A percentile compares a stretch with the other conserved stretches of the same genome.
Conservation (phyloP, 352 stramenopile species). For the Pseudoperonospora humuli region DNA sequence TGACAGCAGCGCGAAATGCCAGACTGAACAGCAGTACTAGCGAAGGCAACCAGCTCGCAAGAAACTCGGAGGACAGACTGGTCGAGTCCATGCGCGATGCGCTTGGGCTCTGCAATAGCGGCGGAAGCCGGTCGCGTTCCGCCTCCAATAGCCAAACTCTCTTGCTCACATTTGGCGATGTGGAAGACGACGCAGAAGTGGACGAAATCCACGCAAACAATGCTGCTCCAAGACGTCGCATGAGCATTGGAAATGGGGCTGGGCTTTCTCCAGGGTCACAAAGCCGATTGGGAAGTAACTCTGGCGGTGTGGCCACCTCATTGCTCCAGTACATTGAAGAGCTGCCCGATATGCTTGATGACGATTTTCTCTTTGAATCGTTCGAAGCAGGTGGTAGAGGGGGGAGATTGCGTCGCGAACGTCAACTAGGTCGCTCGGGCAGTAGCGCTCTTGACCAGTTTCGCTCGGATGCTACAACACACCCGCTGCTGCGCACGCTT, state of each 20-base stretch:
- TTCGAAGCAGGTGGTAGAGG: constrained; percentile 32
- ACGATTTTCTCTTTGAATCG: constrained; percentile 51
- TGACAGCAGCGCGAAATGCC: constrained; percentile 17
- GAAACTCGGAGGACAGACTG: constrained; percentile 26
- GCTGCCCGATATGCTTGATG: constrained; percentile 39
- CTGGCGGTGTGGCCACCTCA: constrained; percentile 20
- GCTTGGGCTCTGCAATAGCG: constrained; percentile 19
- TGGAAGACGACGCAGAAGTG: constrained; percentile 21
- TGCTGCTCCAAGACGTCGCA: constrained; percentile 1
- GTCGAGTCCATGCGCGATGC: constrained; percentile 35
- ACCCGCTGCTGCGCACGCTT: constrained; percentile 38
- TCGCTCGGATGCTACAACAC: constrained; percentile 7
- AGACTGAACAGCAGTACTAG: constrained; percentile 6
- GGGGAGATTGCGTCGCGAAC: constrained; percentile 34
- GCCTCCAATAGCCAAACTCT: constrained; percentile 25
- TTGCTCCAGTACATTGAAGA: constrained; percentile 58
- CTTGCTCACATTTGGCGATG: constrained; percentile 34
- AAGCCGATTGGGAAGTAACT: constrained; percentile 7
- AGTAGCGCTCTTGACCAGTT: constrained; percentile 9
- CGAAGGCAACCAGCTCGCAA: constrained; percentile 7
- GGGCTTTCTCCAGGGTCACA: constrained; percentile 5
- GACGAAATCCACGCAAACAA: constrained; percentile 1
- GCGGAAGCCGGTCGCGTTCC: constrained; percentile 5
- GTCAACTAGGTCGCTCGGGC: constrained; percentile 13
- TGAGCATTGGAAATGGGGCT: constrained; percentile 6